Conservation (phyloP, 75 land plant species). For the Sequoia sempervirens region DNA sequence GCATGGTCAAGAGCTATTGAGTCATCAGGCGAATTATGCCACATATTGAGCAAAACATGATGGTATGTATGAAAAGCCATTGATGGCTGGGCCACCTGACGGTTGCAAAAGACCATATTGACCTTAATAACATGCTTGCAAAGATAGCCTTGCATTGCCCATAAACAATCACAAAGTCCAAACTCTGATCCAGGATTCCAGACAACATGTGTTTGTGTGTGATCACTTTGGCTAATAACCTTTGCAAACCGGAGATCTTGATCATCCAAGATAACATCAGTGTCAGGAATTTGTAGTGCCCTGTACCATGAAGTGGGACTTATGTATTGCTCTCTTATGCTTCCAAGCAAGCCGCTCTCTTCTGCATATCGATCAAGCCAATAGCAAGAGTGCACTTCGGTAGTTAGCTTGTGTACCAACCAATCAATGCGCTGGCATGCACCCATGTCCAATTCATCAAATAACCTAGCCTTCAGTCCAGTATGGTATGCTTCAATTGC, state of each 20-base stretch:
- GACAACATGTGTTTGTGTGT: conserved; percentile 30
- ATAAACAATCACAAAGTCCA: conserved; percentile 65
- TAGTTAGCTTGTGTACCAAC: conserved; percentile 74
- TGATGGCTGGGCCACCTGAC: conserved; percentile 24
- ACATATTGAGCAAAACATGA: conserved; percentile 35
- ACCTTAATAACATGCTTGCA: conserved; percentile 89
- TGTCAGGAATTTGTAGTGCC: conserved; percentile 57
- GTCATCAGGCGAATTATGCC: conserved; percentile 46
- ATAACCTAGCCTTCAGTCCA: conserved; percentile 55
- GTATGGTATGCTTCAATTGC: conserved; percentile 74
- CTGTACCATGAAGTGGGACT: conserved; percentile 68
- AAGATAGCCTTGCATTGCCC: conserved; percentile 70
- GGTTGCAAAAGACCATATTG: conserved; percentile 41
- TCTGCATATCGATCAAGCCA: conserved; percentile 78
- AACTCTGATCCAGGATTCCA: conserved; percentile 83
- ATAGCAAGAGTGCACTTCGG: conserved; percentile 66
- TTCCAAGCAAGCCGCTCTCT: conserved; percentile 56
- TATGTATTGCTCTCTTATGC: conserved; percentile 61
- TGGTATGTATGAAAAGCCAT: conserved; percentile 50
- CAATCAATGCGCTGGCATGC: conserved; percentile 68
- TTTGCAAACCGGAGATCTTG: conserved; percentile 39
- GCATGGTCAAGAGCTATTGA: conserved; percentile 51
- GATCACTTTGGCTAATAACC: conserved; percentile 56
- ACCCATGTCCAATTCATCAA: conserved; percentile 62
- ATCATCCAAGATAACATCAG: conserved; percentile 47